Percentiles rank a stretch among this genome's conserved stretches.
Evolutionary conservation across 139 green algal species (phyloP).

Genomic region (Asterochloris sp.): DNA sequence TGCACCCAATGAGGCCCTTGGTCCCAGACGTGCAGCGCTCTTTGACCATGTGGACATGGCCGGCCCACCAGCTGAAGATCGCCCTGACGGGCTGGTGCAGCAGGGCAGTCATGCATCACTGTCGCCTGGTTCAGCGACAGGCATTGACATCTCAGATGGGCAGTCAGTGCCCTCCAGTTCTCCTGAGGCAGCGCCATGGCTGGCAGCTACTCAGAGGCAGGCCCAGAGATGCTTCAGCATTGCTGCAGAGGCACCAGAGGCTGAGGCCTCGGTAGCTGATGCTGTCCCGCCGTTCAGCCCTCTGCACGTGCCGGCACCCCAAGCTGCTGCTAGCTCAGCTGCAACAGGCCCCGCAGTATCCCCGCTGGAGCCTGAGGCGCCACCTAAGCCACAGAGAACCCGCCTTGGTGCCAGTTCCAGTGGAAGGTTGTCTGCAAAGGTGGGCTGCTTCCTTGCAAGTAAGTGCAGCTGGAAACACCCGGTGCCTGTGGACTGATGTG

Average conservation of each 20-base stretch:
- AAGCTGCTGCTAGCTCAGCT: no score
- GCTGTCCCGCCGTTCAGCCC: no score
- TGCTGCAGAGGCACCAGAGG: no score
- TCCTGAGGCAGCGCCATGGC: neutral
- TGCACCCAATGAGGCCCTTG: constrained; percentile 17
- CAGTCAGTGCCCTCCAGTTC: neutral
- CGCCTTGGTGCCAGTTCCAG: neutral
- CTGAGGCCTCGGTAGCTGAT: no score
- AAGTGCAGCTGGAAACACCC: neutral
- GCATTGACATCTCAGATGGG: neutral
- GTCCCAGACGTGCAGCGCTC: neutral
- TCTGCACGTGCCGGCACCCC: no score
- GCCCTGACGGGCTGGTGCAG: neutral
- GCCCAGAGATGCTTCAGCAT: no score
- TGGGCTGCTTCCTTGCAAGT: neutral
- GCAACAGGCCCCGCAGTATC: no score
- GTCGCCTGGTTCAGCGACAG: neutral
- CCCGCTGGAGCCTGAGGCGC: no score
- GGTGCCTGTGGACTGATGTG: neutral
- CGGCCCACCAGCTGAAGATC: neutral
- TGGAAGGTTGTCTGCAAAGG: neutral
- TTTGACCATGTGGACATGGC: neutral
- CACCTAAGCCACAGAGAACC: neutral
- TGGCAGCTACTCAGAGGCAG: neutral
- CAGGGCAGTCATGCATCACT: neutral